A percentile compares a stretch with the other conserved stretches of the same genome.
Conservation (phyloP, 2,329 filamentous ascomycete species). For the Pseudovirgaria hyperparasitica region DNA sequence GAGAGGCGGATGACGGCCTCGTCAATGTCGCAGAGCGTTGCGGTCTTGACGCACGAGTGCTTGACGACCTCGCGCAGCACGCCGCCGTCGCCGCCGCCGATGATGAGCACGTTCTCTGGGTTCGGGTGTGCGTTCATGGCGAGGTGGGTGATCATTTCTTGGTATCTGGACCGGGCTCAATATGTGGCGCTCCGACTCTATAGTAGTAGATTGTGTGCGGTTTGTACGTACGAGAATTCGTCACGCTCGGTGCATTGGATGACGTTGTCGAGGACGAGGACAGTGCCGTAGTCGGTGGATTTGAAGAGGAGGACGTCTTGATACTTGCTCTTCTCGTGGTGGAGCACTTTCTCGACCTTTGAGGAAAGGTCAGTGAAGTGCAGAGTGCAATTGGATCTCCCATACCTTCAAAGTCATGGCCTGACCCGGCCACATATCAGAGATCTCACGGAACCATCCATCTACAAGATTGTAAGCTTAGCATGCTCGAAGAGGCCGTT, state of each 20-base stretch:
- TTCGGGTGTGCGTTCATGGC: slow-evolving; percentile 97
- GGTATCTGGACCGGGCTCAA: slow-evolving; percentile 46
- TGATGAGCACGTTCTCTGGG: slow-evolving; percentile 96
- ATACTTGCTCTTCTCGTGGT: slow-evolving; percentile 99
- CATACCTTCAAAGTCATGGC: slow-evolving; percentile 63
- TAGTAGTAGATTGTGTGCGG: neutral
- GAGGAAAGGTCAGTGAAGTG: slow-evolving; percentile 66
- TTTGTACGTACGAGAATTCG: slow-evolving; percentile 65
- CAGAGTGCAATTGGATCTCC: no score
- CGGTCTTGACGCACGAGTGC: slow-evolving; percentile 94
- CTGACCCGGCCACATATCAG: slow-evolving; percentile 97
- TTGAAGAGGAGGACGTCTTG: slow-evolving; percentile 99
- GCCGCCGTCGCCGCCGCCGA: slow-evolving; percentile 93
- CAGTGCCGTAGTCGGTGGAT: slow-evolving; percentile 91
- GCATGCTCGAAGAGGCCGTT: neutral
- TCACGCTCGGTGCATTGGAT: slow-evolving; percentile 98
- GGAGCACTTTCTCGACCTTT: slow-evolving; percentile 92
- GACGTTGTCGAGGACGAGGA: slow-evolving; percentile 95
- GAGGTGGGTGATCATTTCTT: slow-evolving; percentile 99
- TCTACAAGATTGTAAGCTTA: slow-evolving; percentile 41
- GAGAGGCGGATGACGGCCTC: slow-evolving; percentile 97
- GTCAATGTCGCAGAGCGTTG: slow-evolving; percentile 94
- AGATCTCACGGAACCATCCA: slow-evolving; percentile 99
- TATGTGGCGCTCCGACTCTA: slow-evolving; percentile 1
- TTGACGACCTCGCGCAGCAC: slow-evolving; percentile 98